Percentiles rank a stretch among this genome's conserved stretches.
Evolutionary conservation across 2,329 filamentous ascomycete genomes (phyloP).

Genomic region (Hypoxylon sp.): DNA sequence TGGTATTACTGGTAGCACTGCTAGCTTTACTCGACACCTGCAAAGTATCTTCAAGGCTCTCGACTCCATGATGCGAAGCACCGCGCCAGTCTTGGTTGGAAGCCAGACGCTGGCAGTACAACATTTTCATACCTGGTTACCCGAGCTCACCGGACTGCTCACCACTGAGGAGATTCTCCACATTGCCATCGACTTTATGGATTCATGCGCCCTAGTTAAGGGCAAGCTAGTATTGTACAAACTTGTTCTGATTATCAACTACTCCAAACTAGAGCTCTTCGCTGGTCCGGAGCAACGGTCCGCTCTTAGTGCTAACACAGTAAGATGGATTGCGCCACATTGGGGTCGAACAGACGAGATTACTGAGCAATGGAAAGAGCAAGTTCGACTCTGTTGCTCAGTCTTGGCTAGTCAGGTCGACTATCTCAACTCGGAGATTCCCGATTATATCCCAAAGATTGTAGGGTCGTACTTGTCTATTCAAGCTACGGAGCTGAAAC

Average conservation of each 20-base stretch:
- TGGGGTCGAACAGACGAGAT: constrained; percentile 85
- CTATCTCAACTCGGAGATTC: constrained; percentile 83
- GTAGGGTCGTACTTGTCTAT: constrained; percentile 90
- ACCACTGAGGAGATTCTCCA: constrained; percentile 88
- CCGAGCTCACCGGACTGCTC: constrained; percentile 84
- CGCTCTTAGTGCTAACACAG: constrained; percentile 83
- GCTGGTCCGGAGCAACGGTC: constrained; percentile 81
- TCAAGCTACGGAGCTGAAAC: constrained; percentile 66
- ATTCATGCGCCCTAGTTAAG: constrained; percentile 88
- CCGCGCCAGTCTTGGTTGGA: constrained; percentile 87
- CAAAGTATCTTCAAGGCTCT: constrained; percentile 91
- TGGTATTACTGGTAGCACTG: constrained; percentile 81
- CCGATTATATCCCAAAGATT: constrained; percentile 91
- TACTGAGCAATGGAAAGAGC: constrained; percentile 90
- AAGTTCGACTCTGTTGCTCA: constrained; percentile 93
- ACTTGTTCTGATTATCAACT: constrained; percentile 91
- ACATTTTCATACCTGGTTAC: constrained; percentile 98
- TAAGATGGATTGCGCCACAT: constrained; percentile 91
- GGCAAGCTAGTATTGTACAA: constrained; percentile 95
- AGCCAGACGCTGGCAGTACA: constrained; percentile 96
- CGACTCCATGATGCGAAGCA: constrained; percentile 89
- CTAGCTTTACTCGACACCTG: constrained; percentile 84
- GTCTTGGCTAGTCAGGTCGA: constrained; percentile 89
- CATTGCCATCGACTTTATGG: constrained; percentile 93
- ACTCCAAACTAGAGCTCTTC: constrained; percentile 86